These are phyloP conservation scores for Anaeromyces robustus DNA, from an alignment of 192 early-diverging fungal species.

Conservation along the genomic window DNA sequence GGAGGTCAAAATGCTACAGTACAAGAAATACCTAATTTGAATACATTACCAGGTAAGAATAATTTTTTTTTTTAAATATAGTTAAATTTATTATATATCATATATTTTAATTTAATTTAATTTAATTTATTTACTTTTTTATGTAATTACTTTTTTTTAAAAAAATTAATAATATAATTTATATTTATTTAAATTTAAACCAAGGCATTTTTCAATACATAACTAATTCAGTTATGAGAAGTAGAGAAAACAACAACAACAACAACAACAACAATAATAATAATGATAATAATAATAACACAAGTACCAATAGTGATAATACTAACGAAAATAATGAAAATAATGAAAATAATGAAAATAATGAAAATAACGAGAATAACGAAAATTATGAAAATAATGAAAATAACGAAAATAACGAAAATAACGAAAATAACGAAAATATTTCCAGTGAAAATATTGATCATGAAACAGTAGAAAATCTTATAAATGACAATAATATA, in stretches of 20 bases:
- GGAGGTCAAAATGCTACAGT: not conserved
- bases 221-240: not conserved
- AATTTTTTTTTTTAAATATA: too few species aligned
- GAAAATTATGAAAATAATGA: too few species aligned
- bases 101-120: too few species aligned
- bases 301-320: not conserved
- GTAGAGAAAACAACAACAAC: not conserved
- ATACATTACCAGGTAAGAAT: not conserved
- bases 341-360: not conserved
- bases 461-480: too few species aligned
- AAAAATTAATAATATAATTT: too few species aligned
- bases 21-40: not conserved
- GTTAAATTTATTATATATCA: too few species aligned
- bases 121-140: too few species aligned
- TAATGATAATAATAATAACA: not conserved
- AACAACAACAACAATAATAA: not conserved
- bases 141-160: too few species aligned
- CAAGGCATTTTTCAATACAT: not conserved
- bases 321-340: not conserved
- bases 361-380: not conserved
- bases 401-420: not conserved
- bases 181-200: too few species aligned
- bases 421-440: not conserved
- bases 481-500: too few species aligned
- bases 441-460: not conserved